Percentiles rank a stretch among this genome's conserved stretches.
Conservation (phyloP, 2,329 filamentous ascomycete genomes). For the Tetracladium maxilliforme region DNA sequence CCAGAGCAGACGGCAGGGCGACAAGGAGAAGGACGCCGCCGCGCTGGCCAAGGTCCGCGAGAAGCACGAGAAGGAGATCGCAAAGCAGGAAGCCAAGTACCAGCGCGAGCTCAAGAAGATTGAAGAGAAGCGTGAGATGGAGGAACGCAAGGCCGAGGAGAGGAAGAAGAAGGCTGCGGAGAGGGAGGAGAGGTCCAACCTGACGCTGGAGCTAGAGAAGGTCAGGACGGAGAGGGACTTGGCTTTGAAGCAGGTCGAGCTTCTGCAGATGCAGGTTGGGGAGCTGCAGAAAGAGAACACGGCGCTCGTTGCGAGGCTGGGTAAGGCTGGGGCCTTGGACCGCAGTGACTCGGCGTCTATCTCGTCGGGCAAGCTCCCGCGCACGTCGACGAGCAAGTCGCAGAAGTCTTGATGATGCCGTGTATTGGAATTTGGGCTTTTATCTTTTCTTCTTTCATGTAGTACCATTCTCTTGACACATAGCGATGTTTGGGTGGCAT, state of each 20-base stretch:
- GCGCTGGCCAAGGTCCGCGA: conserved; percentile 42
- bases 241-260: conserved; percentile 36
- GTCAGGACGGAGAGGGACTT: conserved; percentile 36
- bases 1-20: conserved; percentile 24
- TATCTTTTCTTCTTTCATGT: too few relatives aligned
- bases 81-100: conserved; percentile 53
- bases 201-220: conserved; percentile 37
- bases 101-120: conserved; percentile 48
- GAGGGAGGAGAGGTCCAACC: conserved; percentile 33
- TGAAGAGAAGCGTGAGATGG: conserved; percentile 46
- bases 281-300: conserved; percentile 47
- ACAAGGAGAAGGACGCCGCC: conserved; percentile 32
- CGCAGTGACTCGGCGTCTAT: background rate
- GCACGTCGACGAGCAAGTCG: too few relatives aligned
- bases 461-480: too few relatives aligned
- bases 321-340: conserved; percentile 22
- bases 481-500: too few relatives aligned
- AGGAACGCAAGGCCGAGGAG: conserved; percentile 43
- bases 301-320: conserved; percentile 36
- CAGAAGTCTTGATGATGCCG: too few relatives aligned
- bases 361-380: too few relatives aligned
- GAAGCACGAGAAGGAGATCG: conserved; percentile 46
- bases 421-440: too few relatives aligned
- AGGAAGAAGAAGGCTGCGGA: conserved; percentile 33
- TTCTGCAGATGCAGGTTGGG: conserved; percentile 38